These are phyloP conservation scores for Solanum ossicruentum DNA, from an alignment of 257 asterid genomes.

Conservation along the genomic window DNA sequence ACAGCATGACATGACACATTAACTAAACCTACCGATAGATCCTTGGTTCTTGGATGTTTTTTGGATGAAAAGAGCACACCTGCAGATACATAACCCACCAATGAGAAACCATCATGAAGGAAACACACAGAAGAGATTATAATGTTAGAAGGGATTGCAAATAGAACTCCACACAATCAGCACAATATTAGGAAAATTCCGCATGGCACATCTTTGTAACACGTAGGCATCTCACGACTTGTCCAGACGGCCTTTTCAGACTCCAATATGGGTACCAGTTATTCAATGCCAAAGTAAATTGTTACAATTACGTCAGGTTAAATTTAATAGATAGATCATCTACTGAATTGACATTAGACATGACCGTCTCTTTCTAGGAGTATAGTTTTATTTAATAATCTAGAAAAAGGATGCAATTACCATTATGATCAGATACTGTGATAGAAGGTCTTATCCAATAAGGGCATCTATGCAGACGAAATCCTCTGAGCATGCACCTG, in stretches of 20 bases:
- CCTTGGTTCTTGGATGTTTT: constrained; percentile 95
- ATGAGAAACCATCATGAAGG: not conserved
- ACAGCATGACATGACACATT: not conserved
- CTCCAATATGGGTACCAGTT: not conserved
- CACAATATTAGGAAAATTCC: not conserved
- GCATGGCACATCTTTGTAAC: not conserved
- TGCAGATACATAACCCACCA: constrained; percentile 20
- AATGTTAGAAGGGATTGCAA: not conserved
- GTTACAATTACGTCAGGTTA: not conserved
- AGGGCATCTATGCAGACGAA: constrained; percentile 92
- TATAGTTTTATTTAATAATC: not conserved
- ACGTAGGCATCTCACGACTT: not conserved
- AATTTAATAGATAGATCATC: not conserved
- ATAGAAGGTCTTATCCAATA: constrained; percentile 92
- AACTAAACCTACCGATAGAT: constrained; percentile 51
- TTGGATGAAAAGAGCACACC: constrained; percentile 90
- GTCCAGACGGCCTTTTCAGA: not conserved
- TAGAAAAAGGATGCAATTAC: constrained; percentile 16
- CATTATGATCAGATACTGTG: constrained; percentile 81
- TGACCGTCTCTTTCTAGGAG: not conserved
- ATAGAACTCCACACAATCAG: not conserved
- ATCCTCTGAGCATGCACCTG: constrained; percentile 98
- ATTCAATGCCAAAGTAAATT: not conserved
- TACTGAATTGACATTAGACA: not conserved
- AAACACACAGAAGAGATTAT: not conserved